Evolutionary conservation across 75 land plant genomes (phyloP).

Genomic region (Picea sitchensis): DNA sequence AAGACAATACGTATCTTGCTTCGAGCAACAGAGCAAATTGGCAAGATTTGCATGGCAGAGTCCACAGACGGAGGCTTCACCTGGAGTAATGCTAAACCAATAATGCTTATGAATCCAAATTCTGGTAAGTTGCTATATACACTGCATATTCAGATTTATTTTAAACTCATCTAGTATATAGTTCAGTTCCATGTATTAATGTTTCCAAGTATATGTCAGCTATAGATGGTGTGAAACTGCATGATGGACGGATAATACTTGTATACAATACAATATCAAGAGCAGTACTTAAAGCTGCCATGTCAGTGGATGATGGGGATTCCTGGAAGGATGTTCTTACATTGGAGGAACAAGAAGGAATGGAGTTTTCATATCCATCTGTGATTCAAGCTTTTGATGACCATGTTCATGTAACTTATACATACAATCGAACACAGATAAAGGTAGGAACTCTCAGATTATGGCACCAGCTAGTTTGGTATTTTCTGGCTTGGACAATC

Average conservation of each 20-base stretch:
- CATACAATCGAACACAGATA: slow-evolving; percentile 91
- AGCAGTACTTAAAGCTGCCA: slow-evolving; percentile 70
- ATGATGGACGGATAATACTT: slow-evolving; percentile 70
- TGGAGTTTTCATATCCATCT: slow-evolving; percentile 96
- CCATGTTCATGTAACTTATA: slow-evolving; percentile 83
- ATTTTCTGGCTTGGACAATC: neutral
- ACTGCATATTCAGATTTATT: neutral
- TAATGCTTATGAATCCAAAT: slow-evolving; percentile 83
- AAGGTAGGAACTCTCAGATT: slow-evolving; percentile 45
- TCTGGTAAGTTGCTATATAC: slow-evolving; percentile 42
- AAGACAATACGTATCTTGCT: slow-evolving; percentile 70
- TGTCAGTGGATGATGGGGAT: slow-evolving; percentile 88
- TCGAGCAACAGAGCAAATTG: slow-evolving; percentile 55
- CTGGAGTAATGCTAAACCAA: slow-evolving; percentile 76
- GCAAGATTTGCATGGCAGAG: slow-evolving; percentile 83
- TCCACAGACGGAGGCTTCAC: slow-evolving; percentile 74
- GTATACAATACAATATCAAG: slow-evolving; percentile 87
- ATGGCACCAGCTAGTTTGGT: neutral
- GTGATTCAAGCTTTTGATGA: slow-evolving; percentile 67
- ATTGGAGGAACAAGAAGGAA: slow-evolving; percentile 53
- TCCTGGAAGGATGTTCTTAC: slow-evolving; percentile 81
- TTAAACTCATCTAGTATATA: neutral
- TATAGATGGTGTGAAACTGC: slow-evolving; percentile 83
- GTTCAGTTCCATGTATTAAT: neutral
- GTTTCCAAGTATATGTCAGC: no score